Evolutionary conservation across 2,329 filamentous ascomycete species (phyloP), one percentile per base, ranked within the genome.

Genomic region (Fusarium proliferatum): DNA sequence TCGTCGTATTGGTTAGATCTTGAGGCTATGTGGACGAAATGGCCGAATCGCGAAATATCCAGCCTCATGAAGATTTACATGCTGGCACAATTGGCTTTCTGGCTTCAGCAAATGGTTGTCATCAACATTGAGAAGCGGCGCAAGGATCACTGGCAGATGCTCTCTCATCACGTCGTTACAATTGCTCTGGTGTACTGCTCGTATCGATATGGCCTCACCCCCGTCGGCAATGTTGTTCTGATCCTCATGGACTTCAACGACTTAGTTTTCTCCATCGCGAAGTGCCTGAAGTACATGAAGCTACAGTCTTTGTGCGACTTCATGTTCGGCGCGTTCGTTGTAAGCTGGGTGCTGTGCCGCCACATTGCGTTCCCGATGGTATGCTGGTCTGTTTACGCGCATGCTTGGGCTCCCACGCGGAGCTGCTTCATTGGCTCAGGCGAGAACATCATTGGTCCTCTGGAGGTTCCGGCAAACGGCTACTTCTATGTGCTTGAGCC

Each of bases 121-220:
- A 93, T 98, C 81, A 93, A 98, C 82, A 95, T 98, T 61, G 96
- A 99, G 83, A 94, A 97, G 83, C 91, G 93, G 70, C 90, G 96
- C 78, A 98, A 98, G 84, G 96, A 99, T 78, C 92, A 98, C 82
- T 93, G 91, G 85, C 95, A 98, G 82, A 98, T 98, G 96, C 90
- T 98, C 74, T 92, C 91, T 21, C 96, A 98, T 81, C 96, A 99
- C 84, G 89, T 98, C 80, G 91, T 98, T 79, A 99, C 96, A 21
- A 94, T 92, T 78, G 86, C 86, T 5, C 89, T 99, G 46, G 91
- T 98, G 69, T 91, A 91, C 57, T 88, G 91, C 36, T 96, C 93
- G 67, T 98, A 98, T 81, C 89, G 91, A 73, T 97, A 97, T 81
- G 91, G 95, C 78, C 91, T 94, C 78, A 97, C 93, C 61, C 92